A percentile compares a stretch with the other conserved stretches of the same genome.
These are phyloP conservation scores for Rubia balearica DNA, from an alignment of 305 asterid genomes.

Conservation along the genomic window DNA sequence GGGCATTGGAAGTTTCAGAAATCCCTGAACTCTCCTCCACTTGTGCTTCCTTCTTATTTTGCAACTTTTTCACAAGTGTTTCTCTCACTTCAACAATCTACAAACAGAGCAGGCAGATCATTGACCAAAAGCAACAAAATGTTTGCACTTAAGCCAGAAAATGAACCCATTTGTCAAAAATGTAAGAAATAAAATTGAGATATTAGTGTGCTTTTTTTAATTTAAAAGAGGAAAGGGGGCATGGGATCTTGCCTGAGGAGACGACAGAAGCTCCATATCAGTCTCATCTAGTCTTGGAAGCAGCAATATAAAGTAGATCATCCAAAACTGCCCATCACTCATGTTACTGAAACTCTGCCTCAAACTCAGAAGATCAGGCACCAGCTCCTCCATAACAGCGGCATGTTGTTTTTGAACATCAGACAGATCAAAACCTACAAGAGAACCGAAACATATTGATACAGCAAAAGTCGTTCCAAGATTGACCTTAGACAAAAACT, in stretches of 20 bases:
- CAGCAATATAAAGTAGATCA: slow-evolving; percentile 58
- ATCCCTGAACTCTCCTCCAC: slow-evolving; percentile 28
- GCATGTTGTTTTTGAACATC: slow-evolving; percentile 64
- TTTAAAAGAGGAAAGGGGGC: background rate
- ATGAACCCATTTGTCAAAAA: background rate
- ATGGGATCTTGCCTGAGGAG: slow-evolving; percentile 48
- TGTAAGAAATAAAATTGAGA: background rate
- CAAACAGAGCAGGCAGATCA: slow-evolving; percentile 15
- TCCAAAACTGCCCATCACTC: slow-evolving; percentile 55
- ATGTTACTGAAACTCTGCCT: slow-evolving; percentile 49
- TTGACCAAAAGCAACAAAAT: slow-evolving; percentile 4
- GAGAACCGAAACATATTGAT: slow-evolving; percentile 13
- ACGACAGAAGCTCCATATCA: slow-evolving; percentile 46
- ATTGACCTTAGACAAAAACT: slow-evolving; percentile 9
- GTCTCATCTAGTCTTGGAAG: slow-evolving; percentile 53
- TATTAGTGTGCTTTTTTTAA: background rate
- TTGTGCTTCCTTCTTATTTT: slow-evolving; percentile 29
- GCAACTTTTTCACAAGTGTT: slow-evolving; percentile 47
- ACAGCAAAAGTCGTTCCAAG: too few species aligned
- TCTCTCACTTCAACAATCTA: slow-evolving; percentile 61
- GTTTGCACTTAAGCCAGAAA: background rate
- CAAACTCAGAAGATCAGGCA: slow-evolving; percentile 48
- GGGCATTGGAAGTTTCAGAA: slow-evolving; percentile 24
- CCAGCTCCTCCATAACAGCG: slow-evolving; percentile 47
- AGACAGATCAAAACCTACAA: slow-evolving; percentile 50